Percentiles rank a stretch among this genome's conserved stretches.
Evolutionary conservation across 768 basidiomycete species (phyloP).

Genomic region (Punctularia strigosozonata): DNA sequence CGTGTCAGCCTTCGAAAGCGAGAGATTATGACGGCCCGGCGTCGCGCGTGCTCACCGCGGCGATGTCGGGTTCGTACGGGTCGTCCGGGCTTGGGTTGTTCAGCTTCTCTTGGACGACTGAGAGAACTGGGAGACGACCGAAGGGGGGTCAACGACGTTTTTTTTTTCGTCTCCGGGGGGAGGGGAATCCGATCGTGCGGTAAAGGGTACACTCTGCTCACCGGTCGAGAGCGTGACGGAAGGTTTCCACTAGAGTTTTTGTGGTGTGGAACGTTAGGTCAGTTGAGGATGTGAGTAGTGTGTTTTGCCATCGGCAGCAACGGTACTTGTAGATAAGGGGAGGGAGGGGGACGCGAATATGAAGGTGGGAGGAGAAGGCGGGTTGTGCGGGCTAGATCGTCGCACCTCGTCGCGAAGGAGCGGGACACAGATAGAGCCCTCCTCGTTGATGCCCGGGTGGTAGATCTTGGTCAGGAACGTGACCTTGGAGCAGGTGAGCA

Average conservation of each 20-base stretch:
- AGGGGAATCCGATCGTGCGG: no score
- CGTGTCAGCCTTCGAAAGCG: constrained; percentile 1
- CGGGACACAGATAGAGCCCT: constrained; percentile 77
- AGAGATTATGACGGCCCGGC: background rate
- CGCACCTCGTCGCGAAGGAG: constrained; percentile 75
- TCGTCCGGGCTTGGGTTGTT: constrained; percentile 85
- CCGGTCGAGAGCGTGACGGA: constrained; percentile 63
- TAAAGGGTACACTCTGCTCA: no score
- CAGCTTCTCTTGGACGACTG: constrained; percentile 70
- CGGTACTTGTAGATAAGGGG: no score
- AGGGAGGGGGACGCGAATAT: no score
- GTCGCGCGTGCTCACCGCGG: constrained; percentile 39
- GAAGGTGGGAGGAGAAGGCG: no score
- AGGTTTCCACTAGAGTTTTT: constrained; percentile 64
- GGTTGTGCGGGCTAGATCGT: background rate
- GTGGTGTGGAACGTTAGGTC: constrained; percentile 5
- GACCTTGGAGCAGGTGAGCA: constrained; percentile 33
- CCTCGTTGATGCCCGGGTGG: constrained; percentile 85
- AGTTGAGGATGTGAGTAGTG: no score
- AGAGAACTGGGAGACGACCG: constrained; percentile 39
- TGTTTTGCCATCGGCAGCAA: no score
- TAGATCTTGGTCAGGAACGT: constrained; percentile 81
- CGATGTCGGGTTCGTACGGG: constrained; percentile 82
- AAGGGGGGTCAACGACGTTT: no score
- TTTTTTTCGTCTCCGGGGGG: no score